Percentiles rank a stretch among this genome's conserved stretches.
These are phyloP conservation scores for Chaetomium fimeti DNA, from an alignment of 495 filamentous ascomycete genomes.

Conservation along the genomic window DNA sequence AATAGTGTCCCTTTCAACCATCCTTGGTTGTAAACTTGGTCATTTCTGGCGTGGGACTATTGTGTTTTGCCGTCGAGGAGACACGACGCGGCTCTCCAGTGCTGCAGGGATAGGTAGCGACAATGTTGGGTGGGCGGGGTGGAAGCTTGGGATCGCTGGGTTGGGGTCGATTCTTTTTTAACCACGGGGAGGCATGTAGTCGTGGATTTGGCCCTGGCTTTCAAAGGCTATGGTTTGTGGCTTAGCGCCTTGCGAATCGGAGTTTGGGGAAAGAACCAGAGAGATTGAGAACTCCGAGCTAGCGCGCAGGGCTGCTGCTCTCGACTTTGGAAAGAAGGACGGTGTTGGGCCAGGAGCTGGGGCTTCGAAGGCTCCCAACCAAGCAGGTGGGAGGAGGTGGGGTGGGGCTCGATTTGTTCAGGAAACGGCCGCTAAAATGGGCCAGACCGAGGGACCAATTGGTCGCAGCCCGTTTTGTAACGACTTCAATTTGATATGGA, in stretches of 20 bases:
- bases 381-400: background rate
- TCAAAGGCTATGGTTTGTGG: background rate
- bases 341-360: slow-evolving; percentile 6
- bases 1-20: slow-evolving; percentile 41
- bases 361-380: background rate
- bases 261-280: background rate
- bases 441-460: slow-evolving; percentile 6
- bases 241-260: background rate
- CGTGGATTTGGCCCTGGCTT: no score
- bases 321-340: background rate
- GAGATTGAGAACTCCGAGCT: background rate
- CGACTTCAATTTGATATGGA: background rate
- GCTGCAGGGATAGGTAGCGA: slow-evolving; percentile 2
- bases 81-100: background rate
- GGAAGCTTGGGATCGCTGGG: background rate
- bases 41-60: background rate
- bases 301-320: background rate
- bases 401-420: background rate
- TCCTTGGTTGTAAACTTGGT: slow-evolving; percentile 26
- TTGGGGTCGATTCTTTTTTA: background rate
- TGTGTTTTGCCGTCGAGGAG: background rate
- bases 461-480: slow-evolving; percentile 6
- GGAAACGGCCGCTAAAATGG: slow-evolving; percentile 9
- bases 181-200: no score
- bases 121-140: background rate